Evolutionary conservation across 176 grass and related monocot species (phyloP), one percentile per base, ranked within the genome.

Genomic region (Oryza punctata): DNA sequence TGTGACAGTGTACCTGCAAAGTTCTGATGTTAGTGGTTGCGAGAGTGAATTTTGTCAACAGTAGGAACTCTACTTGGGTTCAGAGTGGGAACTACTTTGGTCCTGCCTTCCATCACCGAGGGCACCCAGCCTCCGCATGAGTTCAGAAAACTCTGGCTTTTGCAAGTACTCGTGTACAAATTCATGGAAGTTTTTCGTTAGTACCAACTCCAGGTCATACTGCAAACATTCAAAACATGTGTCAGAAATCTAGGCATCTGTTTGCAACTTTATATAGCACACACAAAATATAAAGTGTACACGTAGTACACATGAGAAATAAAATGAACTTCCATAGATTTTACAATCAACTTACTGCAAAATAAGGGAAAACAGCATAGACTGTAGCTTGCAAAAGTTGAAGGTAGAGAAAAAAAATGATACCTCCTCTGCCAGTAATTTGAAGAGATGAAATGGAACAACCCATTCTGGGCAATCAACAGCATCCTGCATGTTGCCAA

Each of bases 401-500:
- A 61, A 70, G 47, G 6, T 70, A 80, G 33, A 64, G 49, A 82
- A n/a, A n/a, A n/a, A n/a, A n/a, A n/a, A n/a, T n/a, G n/a, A 35
- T 88, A 98, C 96, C 96, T 98, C 96, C 41, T 98, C 93, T 12
- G 93, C 93, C 50, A 98, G 85, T 88, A 87, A 69, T 87, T 95
- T 98, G 82, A 99, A 99, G 18, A 91, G 76, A 90, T 95, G 84
- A 70, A 98, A 98, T 69, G 96, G 93, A 72, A 98, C 96, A 67
- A 98, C 89, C 93, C 96, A 95, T 86, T 98, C 96, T 19, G 93
- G 93, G 77, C 96, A 98, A 91, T 98, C 96, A 87, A 98, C 91
- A 73, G 93, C 93, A 83, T 92, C 93, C 93, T 94, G 87, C 81
- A 90, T 40, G 54, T 84, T 87, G 44, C 15, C 70, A 72, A 57